Percentiles rank a stretch among this genome's conserved stretches.
Evolutionary conservation across 1,284 basidiomycete genomes (phyloP).

Genomic region (Ustilago nuda): DNA sequence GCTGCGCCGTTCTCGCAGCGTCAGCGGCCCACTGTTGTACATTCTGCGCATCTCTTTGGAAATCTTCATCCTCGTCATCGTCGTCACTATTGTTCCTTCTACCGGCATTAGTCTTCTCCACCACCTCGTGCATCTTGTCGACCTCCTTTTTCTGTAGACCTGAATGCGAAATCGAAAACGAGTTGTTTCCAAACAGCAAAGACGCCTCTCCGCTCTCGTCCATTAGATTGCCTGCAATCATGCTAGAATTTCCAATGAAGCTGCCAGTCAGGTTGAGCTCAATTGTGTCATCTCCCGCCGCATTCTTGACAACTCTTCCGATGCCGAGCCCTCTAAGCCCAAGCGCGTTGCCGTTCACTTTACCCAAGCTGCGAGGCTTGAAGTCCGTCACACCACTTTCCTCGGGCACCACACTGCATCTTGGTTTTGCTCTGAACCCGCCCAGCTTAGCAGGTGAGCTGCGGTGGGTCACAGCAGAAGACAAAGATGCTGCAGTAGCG

Average conservation of each 20-base stretch:
- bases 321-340: constrained; percentile 26
- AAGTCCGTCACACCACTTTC: constrained; percentile 17
- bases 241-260: constrained; percentile 34
- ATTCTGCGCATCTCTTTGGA: constrained; percentile 20
- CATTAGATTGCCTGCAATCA: constrained; percentile 38
- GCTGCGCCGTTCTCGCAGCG: constrained; percentile 30
- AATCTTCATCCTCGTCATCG: constrained; percentile 21
- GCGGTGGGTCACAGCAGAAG: neutral
- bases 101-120: neutral
- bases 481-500: neutral
- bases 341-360: constrained; percentile 8
- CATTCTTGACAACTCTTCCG: constrained; percentile 40
- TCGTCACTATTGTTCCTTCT: constrained; percentile 15
- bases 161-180: constrained; percentile 24
- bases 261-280: constrained; percentile 44
- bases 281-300: constrained; percentile 43
- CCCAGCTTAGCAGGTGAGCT: constrained; percentile 34
- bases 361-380: constrained; percentile 17
- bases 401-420: constrained; percentile 42
- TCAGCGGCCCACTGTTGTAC: constrained; percentile 41
- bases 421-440: constrained; percentile 20
- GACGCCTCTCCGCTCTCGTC: constrained; percentile 41
- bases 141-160: neutral
- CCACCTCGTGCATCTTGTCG: neutral
- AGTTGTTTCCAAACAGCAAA: constrained; percentile 36